phyloP scores from a whole-genome alignment of 306 rosid species.

The Corylus heterophylla region DNA sequence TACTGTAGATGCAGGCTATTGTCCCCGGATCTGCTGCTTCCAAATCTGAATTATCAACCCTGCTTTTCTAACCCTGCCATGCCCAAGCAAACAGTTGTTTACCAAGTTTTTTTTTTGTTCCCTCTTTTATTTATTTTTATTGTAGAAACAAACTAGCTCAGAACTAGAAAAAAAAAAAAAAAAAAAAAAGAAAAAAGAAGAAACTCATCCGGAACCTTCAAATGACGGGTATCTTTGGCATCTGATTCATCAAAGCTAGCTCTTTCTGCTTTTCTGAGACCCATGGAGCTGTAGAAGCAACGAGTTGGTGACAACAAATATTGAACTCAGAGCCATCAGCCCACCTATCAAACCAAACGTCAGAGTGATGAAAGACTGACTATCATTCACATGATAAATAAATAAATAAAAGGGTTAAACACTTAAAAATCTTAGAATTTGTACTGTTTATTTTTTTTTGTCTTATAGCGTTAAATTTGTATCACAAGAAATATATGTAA shows the following conservation, averaged over 20 bases:
- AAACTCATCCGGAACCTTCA: neutral
- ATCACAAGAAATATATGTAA: no score
- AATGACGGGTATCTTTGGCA: neutral
- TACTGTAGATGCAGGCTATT: no score
- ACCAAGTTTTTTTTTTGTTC: no score
- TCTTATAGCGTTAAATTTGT: no score
- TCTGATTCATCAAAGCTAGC: constrained; percentile 1
- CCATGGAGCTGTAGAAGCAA: constrained; percentile 82
- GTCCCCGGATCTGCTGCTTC: no score
- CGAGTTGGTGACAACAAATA: constrained; percentile 85
- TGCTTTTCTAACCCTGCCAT: no score
- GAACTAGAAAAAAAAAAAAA: no score
- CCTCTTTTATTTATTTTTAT: neutral
- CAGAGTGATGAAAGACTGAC: constrained; percentile 13
- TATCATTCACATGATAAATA: neutral
- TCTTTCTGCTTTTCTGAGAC: constrained; percentile 27
- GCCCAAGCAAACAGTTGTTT: no score
- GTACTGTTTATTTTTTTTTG: no score
- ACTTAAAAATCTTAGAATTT: no score
- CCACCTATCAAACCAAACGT: constrained; percentile 69
- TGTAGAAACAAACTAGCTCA: neutral
- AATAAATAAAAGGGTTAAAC: neutral
- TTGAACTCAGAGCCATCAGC: constrained; percentile 94
- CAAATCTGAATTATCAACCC: no score
- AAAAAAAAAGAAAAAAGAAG: no score